phyloP scores from a whole-genome alignment of 176 grass and related monocot genomes.

The Sorghum bicolor region Sorghum_bicolor_NCBIv3 NC_012878.2:45262501-45263000 shows the following conservation, averaged over 20 bases:
- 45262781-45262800: conserved; percentile 32
- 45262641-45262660: background rate
- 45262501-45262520: background rate
- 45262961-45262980: background rate
- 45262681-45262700: conserved; percentile 39
- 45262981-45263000: conserved; percentile 71
- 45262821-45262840: conserved; percentile 35
- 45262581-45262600: background rate
- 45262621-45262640: background rate
- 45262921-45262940: conserved; percentile 4
- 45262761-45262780: conserved; percentile 4
- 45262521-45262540: background rate
- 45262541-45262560: background rate
- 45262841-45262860: conserved; percentile 27
- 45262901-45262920: conserved; percentile 58
- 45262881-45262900: conserved; percentile 33
- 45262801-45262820: conserved; percentile 47
- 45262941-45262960: conserved; percentile 42
- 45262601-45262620: background rate
- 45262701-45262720: conserved; percentile 42
- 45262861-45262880: conserved; percentile 45
- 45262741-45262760: conserved; percentile 24
- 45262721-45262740: conserved; percentile 39
- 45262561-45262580: background rate
- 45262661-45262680: conserved; percentile 39